These are phyloP conservation scores for Neolentinus lepideus DNA, from an alignment of 1,284 basidiomycete species.

Conservation along the genomic window DNA sequence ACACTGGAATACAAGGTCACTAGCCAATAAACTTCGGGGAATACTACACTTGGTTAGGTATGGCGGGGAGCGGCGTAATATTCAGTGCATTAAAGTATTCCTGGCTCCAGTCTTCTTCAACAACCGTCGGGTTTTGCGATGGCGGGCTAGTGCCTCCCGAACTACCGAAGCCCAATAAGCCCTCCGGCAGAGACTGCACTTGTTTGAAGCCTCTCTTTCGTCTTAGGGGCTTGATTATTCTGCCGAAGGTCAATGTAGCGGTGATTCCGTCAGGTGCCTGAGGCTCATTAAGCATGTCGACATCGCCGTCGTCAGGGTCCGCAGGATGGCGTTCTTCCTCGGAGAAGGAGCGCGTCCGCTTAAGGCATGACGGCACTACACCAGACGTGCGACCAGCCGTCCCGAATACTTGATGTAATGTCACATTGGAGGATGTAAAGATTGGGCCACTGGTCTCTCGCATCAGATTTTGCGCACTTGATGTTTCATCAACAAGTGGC, in stretches of 20 bases:
- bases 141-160: neutral
- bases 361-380: conserved; percentile 24
- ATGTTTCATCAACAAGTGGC: neutral
- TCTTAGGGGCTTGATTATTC: neutral
- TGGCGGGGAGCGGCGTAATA: neutral
- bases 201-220: neutral
- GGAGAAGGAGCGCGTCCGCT: conserved; percentile 22
- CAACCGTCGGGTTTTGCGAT: neutral
- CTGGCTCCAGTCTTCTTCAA: neutral
- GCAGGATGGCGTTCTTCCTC: conserved; percentile 15
- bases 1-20: neutral
- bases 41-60: neutral
- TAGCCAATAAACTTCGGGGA: neutral
- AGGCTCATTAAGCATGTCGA: conserved; percentile 6
- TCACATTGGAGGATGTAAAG: conserved; percentile 17
- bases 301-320: conserved; percentile 17
- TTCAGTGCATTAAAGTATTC: neutral
- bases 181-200: neutral
- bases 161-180: neutral
- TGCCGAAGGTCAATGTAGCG: neutral
- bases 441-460: neutral
- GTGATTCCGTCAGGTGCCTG: conserved; percentile 6
- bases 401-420: conserved; percentile 22
- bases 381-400: conserved; percentile 11
- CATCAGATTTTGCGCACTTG: neutral